Evolutionary conservation across 2,329 filamentous ascomycete species (phyloP).

Genomic region (Lecanosticta acicola): DNA sequence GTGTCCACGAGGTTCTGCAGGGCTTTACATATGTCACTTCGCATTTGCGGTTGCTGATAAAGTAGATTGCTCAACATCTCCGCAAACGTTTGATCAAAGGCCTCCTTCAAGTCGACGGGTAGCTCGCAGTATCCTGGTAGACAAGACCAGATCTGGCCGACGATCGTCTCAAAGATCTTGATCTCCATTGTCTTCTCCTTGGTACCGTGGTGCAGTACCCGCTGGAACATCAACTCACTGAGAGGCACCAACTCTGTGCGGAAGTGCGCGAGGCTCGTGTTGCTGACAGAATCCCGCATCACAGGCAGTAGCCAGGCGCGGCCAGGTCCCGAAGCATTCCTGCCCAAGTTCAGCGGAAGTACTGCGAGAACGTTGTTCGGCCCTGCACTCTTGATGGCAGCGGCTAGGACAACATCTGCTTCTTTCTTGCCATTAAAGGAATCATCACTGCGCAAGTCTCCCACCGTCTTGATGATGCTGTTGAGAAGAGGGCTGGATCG

Average conservation of each 20-base stretch:
- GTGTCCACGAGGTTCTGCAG: conserved; percentile 86
- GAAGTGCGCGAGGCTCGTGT: conserved; percentile 83
- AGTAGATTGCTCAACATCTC: conserved; percentile 86
- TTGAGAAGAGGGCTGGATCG: conserved; percentile 71
- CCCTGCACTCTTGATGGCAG: conserved; percentile 84
- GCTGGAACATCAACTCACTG: conserved; percentile 84
- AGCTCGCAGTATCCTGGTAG: conserved; percentile 93
- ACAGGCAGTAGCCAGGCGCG: conserved; percentile 93
- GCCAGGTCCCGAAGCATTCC: conserved; percentile 69
- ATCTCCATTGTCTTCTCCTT: conserved; percentile 89
- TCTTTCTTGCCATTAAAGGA: conserved; percentile 92
- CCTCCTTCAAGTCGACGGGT: conserved; percentile 60
- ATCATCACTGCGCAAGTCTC: conserved; percentile 80
- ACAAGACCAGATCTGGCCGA: conserved; percentile 91
- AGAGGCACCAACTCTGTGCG: conserved; percentile 78
- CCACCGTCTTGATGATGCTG: conserved; percentile 70
- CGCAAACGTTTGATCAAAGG: conserved; percentile 83
- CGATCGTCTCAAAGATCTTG: conserved; percentile 95
- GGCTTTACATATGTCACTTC: conserved; percentile 79
- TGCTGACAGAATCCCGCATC: conserved; percentile 81
- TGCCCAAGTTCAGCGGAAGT: conserved; percentile 75
- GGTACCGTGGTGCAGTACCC: conserved; percentile 72
- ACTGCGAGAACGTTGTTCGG: conserved; percentile 76
- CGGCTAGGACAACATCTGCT: conserved; percentile 82
- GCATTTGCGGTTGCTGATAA: conserved; percentile 83